These are phyloP conservation scores for Kodamaea nitidulidarum DNA, from an alignment of 805 yeast genomes.

Conservation along the genomic window DNA sequence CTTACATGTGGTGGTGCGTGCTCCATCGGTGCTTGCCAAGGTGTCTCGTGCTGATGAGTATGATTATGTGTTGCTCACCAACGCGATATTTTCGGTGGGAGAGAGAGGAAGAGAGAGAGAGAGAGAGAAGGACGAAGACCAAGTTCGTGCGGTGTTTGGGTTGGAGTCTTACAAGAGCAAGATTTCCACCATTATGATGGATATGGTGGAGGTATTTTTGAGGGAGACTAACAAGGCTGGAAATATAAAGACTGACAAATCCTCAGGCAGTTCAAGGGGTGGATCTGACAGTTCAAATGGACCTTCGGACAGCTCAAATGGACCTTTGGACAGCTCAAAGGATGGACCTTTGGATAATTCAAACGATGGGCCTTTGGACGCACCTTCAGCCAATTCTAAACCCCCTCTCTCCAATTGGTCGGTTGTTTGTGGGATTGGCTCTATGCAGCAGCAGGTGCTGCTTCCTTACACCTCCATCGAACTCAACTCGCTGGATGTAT, in stretches of 20 bases:
- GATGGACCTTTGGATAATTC: no score
- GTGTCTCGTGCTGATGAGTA: conserved; percentile 1
- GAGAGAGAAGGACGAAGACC: background rate
- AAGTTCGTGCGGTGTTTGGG: background rate
- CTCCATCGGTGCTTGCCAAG: conserved; percentile 7
- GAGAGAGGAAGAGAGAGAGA: no score
- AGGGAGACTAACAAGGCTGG: background rate
- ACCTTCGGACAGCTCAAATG: no score
- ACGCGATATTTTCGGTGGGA: conserved; percentile 4
- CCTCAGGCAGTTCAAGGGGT: no score
- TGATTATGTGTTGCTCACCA: conserved; percentile 17
- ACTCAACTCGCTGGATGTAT: conserved; percentile 3
- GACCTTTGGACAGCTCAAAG: no score
- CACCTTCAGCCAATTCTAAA: no score
- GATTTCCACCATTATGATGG: conserved; percentile 15
- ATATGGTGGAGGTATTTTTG: background rate
- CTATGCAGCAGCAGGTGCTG: conserved; percentile 11
- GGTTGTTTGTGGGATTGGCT: conserved; percentile 1
- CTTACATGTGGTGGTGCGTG: background rate
- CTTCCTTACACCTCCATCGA: conserved; percentile 13
- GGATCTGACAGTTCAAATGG: no score
- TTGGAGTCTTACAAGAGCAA: conserved; percentile 18
- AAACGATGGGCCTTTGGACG: no score
- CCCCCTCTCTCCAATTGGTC: no score
- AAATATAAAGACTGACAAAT: no score